Conservation (phyloP, 1,284 basidiomycete genomes). For the Irpex rosettiformis region DNA sequence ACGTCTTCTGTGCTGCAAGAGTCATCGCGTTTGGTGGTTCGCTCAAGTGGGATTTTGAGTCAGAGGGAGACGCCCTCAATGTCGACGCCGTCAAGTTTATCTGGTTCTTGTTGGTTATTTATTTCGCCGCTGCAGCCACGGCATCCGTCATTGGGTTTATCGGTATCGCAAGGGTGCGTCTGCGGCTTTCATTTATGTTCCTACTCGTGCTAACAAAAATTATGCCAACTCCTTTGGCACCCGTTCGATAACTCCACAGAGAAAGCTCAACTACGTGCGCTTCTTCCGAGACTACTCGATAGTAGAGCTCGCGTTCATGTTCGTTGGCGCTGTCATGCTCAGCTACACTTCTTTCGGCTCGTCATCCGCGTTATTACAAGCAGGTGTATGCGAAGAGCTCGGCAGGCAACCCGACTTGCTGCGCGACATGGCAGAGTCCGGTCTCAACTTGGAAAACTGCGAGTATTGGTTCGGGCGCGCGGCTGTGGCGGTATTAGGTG, state of each 20-base stretch:
- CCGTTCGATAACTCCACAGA: no score
- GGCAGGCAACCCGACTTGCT: constrained; percentile 71
- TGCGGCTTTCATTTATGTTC: no score
- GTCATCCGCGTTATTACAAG: constrained; percentile 40
- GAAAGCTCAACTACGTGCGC: constrained; percentile 50
- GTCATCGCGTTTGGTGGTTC: constrained; percentile 55
- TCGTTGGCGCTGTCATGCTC: constrained; percentile 49
- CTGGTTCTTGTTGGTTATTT: constrained; percentile 61
- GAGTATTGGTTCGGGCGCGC: constrained; percentile 73
- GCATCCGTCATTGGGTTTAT: constrained; percentile 60
- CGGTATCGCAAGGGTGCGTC: constrained; percentile 63
- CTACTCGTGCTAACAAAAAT: no score
- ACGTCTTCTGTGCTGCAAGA: constrained; percentile 51
- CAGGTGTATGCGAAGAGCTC: constrained; percentile 66
- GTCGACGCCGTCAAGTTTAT: constrained; percentile 60
- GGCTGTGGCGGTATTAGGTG: constrained; percentile 50
- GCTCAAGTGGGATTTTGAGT: constrained; percentile 55
- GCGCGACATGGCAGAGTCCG: constrained; percentile 65
- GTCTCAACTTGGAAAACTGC: constrained; percentile 72
- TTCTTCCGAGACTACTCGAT: constrained; percentile 72
- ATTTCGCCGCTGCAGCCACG: constrained; percentile 59
- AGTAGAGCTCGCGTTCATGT: constrained; percentile 67
- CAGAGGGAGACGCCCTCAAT: constrained; percentile 50
- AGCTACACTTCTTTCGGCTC: constrained; percentile 55
- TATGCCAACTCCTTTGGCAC: no score